Conservation (phyloP, 2,329 filamentous ascomycete genomes). For the Fusarium mexicanum region DNA sequence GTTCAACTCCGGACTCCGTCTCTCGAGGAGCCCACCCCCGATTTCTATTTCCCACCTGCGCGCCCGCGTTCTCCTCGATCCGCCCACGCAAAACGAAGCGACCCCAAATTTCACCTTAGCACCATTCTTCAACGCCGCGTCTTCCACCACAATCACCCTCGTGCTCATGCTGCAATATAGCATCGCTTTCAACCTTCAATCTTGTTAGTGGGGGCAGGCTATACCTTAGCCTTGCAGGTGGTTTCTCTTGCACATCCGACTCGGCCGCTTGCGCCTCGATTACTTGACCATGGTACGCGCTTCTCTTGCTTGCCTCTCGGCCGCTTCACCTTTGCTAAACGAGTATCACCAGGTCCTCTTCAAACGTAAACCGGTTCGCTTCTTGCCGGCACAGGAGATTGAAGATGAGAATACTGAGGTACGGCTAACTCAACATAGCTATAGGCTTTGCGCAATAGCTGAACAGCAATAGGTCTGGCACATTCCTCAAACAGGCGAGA, state of each 20-base stretch:
- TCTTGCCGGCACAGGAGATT: conserved; percentile 75
- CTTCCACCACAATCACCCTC: conserved; percentile 9
- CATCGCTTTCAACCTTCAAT: conserved; percentile 21
- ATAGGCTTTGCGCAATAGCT: conserved; percentile 14
- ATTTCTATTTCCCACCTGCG: conserved; percentile 38
- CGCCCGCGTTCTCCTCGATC: conserved; percentile 34
- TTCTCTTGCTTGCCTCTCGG: background rate
- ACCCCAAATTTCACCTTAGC: conserved; percentile 22
- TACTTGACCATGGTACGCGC: conserved; percentile 37
- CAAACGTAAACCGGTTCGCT: conserved; percentile 94
- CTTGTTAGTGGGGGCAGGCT: conserved; percentile 45
- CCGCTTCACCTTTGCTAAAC: conserved; percentile 17
- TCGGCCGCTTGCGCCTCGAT: conserved; percentile 30
- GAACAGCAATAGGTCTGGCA: conserved; percentile 78
- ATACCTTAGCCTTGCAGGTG: conserved; percentile 40
- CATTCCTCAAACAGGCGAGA: conserved; percentile 87
- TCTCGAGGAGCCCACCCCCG: conserved; percentile 38
- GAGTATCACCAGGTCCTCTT: conserved; percentile 77
- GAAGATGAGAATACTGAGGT: conserved; percentile 88
- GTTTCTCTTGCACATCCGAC: conserved; percentile 24
- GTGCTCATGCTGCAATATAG: conserved; percentile 35
- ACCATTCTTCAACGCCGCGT: conserved; percentile 20
- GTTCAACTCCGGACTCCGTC: conserved; percentile 23
- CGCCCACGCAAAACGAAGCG: conserved; percentile 25
- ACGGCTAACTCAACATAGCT: conserved; percentile 43